A percentile compares a stretch with the other conserved stretches of the same genome.
Conservation (phyloP, 176 grass and related monocot genomes). For the Oryza rufipogon region DNA sequence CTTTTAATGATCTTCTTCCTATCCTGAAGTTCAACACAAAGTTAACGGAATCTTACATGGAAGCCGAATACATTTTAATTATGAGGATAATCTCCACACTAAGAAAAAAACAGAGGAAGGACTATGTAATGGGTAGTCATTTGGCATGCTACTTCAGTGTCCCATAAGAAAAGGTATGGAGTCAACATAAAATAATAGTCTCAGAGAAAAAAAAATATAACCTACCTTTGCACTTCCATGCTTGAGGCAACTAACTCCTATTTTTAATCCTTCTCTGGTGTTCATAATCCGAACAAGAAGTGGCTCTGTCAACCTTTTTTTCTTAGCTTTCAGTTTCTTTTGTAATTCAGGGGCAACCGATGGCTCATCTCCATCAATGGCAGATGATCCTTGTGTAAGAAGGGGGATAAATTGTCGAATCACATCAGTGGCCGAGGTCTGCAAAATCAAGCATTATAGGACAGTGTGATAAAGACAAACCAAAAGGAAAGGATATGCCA, state of each 20-base stretch:
- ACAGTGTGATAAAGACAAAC: neutral
- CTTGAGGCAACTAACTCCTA: conserved; percentile 75
- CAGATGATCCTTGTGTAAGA: conserved; percentile 68
- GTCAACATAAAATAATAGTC: neutral
- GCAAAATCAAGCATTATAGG: conserved; percentile 39
- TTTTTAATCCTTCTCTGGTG: conserved; percentile 77
- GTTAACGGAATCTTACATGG: conserved; percentile 17
- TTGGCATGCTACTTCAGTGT: neutral
- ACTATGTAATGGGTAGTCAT: neutral
- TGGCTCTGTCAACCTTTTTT: conserved; percentile 71
- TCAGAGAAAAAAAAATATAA: neutral
- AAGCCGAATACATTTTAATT: neutral
- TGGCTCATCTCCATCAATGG: conserved; percentile 56
- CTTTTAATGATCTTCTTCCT: conserved; percentile 95
- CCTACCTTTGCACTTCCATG: conserved; percentile 79
- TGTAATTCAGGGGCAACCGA: conserved; percentile 47
- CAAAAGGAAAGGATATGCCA: neutral
- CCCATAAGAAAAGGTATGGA: neutral
- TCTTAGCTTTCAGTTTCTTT: conserved; percentile 82
- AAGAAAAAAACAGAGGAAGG: neutral
- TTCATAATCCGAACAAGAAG: conserved; percentile 82
- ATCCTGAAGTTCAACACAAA: conserved; percentile 63
- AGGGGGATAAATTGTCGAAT: conserved; percentile 80
- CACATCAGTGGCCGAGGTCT: conserved; percentile 79
- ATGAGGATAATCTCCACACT: neutral